Percentiles rank a stretch among this genome's conserved stretches.
Evolutionary conservation across 805 yeast genomes (phyloP).

Genomic region (Naumovozyma dairenensis): DNA sequence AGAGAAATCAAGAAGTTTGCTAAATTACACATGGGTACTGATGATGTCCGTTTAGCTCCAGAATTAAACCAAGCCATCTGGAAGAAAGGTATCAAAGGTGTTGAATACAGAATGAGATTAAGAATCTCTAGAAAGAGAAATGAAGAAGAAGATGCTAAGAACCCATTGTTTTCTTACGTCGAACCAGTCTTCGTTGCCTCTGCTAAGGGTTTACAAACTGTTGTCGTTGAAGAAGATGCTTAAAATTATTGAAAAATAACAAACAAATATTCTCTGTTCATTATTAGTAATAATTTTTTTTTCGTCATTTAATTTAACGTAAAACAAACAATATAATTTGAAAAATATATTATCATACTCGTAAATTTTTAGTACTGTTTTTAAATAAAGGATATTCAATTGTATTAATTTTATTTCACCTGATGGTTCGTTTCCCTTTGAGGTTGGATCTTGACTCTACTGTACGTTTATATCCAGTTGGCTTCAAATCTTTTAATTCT

Average conservation of each 20-base stretch:
- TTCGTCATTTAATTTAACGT: slow-evolving; percentile 1
- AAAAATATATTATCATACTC: background rate
- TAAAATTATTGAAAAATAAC: slow-evolving; percentile 26
- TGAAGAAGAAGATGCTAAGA: slow-evolving; percentile 99
- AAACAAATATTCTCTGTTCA: no score
- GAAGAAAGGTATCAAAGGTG: slow-evolving; percentile 99
- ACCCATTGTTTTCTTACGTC: slow-evolving; percentile 94
- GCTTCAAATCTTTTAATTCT: no score
- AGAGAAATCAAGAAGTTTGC: slow-evolving; percentile 99
- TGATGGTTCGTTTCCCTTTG: no score
- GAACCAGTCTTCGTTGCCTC: slow-evolving; percentile 94
- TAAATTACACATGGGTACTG: slow-evolving; percentile 97
- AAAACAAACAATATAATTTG: slow-evolving; percentile 1
- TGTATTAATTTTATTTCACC: no score
- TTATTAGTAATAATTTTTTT: no score
- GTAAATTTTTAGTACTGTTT: no score
- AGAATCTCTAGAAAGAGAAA: slow-evolving; percentile 99
- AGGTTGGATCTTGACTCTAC: no score
- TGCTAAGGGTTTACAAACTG: slow-evolving; percentile 96
- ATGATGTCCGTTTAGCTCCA: slow-evolving; percentile 98
- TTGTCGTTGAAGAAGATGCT: slow-evolving; percentile 80
- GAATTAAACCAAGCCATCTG: slow-evolving; percentile 96
- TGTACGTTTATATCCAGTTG: no score
- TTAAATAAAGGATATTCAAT: no score
- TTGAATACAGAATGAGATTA: slow-evolving; percentile 94